phyloP scores from a whole-genome alignment of 2,329 filamentous ascomycete genomes.

The Neofusicoccum cordaticola region DNA sequence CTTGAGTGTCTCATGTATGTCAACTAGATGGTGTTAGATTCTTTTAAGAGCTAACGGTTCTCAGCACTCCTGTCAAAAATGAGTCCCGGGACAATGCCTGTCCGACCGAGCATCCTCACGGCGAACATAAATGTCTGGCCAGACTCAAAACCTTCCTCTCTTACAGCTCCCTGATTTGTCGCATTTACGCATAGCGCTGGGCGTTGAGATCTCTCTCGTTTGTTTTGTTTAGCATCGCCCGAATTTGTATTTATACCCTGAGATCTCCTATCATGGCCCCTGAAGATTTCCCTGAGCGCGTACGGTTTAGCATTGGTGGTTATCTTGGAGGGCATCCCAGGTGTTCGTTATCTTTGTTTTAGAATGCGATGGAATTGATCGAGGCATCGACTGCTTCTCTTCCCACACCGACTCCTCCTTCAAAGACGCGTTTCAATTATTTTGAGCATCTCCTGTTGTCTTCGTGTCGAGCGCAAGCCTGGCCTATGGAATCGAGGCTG shows the following conservation, averaged over 20 bases:
- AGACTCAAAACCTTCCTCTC: not conserved
- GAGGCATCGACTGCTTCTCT: not conserved
- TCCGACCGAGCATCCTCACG: not conserved
- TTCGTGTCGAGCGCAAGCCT: not conserved
- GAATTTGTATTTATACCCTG: not conserved
- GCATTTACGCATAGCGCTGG: not conserved
- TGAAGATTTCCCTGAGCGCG: not conserved
- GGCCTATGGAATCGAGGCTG: not conserved
- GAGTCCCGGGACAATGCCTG: too few species aligned
- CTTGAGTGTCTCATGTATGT: not conserved
- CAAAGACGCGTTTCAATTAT: not conserved
- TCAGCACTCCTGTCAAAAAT: not conserved
- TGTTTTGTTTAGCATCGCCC: not conserved
- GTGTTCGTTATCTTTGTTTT: not conserved
- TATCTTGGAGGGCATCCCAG: not conserved
- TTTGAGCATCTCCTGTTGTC: not conserved
- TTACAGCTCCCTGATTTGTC: not conserved
- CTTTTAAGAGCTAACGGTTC: not conserved
- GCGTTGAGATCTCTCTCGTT: not conserved
- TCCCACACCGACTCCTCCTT: not conserved
- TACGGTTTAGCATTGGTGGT: not conserved
- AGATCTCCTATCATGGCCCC: not conserved
- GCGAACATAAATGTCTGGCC: not conserved
- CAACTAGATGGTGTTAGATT: not conserved
- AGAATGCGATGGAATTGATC: not conserved